Base-by-base conservation (phyloP, 1,284 basidiomycete species). In the Austroboletus niveus region DNA sequence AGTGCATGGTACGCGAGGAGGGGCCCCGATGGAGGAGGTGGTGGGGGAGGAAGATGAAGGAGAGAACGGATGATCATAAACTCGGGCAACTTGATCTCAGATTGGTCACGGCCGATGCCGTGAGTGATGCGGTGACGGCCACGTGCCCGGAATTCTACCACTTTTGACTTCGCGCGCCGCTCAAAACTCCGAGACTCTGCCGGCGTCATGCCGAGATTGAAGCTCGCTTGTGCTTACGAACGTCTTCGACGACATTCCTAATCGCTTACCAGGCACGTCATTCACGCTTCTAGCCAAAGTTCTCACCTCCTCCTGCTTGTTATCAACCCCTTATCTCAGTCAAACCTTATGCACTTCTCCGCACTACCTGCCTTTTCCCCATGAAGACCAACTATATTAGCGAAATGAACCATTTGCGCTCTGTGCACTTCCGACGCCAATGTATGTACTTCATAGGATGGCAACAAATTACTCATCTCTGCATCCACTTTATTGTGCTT, bases 1-100 rank as follows among this genome's bases (percentile, higher is more conserved):
- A 89, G 65, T 91, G 87, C 72, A 91, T 82, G 47, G 47, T 38
- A 22, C 24, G 39, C n/a, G 24, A 41, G 32, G 42, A 39, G 42
- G 40, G 35, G 11, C 51, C 50, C 36, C 45, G 41, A 14, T 11
- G 22, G 36, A 10, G 2, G 12, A 3, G 12, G 14, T 14, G 27
- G 45, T 15, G 42, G 41, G 34, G 50, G 45, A 22, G 49, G 40
- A 32, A 38, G 22, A 24, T 2, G 35, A 24, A n/a, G n/a, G n/a
- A 34, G 45, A 36, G 36, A 24, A 24, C 20, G 22, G 42, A 54
- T 39, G 40, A 42, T 42, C 40, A 36, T 27, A 45, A 29, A 9
- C 43, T 53, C 47, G 54, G 68, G 57, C 58, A 55, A 14, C 24
- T 41, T 45, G 50, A 66, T 71, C 65, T 71, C 30, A 69, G 69